A percentile compares a stretch with the other conserved stretches of the same genome.
These are phyloP conservation scores for Suillus placidus DNA, from an alignment of 768 basidiomycete genomes.

Conservation along the genomic window DNA sequence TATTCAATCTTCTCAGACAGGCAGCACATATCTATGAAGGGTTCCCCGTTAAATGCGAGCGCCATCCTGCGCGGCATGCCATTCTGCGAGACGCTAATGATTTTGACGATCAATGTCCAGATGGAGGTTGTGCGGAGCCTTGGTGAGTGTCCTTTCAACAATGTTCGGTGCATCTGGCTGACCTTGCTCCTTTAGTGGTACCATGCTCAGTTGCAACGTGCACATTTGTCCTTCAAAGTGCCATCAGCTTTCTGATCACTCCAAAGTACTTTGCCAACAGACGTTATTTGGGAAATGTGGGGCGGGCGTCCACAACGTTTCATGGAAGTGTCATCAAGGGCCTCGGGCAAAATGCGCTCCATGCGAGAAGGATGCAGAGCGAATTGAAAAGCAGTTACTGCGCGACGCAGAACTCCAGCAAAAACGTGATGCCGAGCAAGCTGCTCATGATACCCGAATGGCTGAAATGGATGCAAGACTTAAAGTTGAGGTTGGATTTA, in stretches of 20 bases:
- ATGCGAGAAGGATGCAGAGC: constrained; percentile 45
- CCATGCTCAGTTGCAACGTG: constrained; percentile 46
- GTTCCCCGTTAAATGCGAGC: constrained; percentile 56
- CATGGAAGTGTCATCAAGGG: constrained; percentile 43
- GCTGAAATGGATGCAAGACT: constrained; percentile 44
- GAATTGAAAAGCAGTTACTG: constrained; percentile 39
- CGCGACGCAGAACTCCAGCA: constrained; percentile 40
- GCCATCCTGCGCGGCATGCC: constrained; percentile 45
- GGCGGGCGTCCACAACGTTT: constrained; percentile 41
- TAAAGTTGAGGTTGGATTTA: constrained; percentile 28
- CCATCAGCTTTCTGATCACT: constrained; percentile 57
- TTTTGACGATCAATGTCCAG: constrained; percentile 55
- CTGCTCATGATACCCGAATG: constrained; percentile 39
- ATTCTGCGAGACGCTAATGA: constrained; percentile 43
- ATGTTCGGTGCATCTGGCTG: constrained; percentile 1
- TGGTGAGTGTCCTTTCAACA: constrained; percentile 45
- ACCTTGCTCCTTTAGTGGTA: constrained; percentile 37
- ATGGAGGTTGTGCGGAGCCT: constrained; percentile 59
- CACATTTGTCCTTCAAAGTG: constrained; percentile 62
- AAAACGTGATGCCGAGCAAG: constrained; percentile 45
- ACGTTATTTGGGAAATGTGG: constrained; percentile 40
- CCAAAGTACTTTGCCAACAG: constrained; percentile 49
- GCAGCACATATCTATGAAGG: constrained; percentile 55
- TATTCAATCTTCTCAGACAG: constrained; percentile 44
- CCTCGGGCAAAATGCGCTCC: constrained; percentile 39